Base-by-base conservation (phyloP, 176 grass and related monocot genomes). In the Ensete ventricosum region DNA sequence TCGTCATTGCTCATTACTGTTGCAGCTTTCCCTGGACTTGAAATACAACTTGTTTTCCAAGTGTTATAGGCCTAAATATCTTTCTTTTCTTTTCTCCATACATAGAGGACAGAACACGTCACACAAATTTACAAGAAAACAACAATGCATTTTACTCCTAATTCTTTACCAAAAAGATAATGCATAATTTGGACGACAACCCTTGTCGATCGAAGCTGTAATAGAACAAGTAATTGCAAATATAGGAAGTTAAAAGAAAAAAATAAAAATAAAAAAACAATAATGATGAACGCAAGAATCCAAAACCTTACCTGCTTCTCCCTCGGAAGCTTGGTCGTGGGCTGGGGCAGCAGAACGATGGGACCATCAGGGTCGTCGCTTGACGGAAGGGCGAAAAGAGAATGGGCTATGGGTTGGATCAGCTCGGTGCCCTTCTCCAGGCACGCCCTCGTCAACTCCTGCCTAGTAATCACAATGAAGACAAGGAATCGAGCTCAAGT, bases 281-380 rank as follows among this genome's bases (percentile, higher is more conserved):
- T 3, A 43, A 43, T 43, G 34, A 43, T 43, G 10, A 64, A 60
- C 17, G 55, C 21, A 8, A 52, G 52, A 53, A 80, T 11, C 10
- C 4, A 8, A 22, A 73, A 52, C 14, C 77, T 84, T 77, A 99
- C 91, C 76, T 94, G 91, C 80, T 99, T 91, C 78, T 94, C 95
- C 10, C 88, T 86, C 14, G 96, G 88, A 25, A 95, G 83, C 16
- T 86, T 92, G 22, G 85, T 75, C 2, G 53, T 62, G 51, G 83
- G 91, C 75, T 64, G 78, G 14, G 84, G 91, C 53, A 99, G 81
- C 64, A 62, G 79, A 68, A 95, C 88, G 12, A 89, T 59, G 66
- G 91, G 96, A 8, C 91, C 91, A 67, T 94, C 96, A 14, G 84
- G 82, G 21, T 84, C 84, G 24, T 89, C 84, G 21, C 51, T 86